Conservation (phyloP, 2,329 filamentous ascomycete genomes). For the Aspergillus novoparasiticus region DNA sequence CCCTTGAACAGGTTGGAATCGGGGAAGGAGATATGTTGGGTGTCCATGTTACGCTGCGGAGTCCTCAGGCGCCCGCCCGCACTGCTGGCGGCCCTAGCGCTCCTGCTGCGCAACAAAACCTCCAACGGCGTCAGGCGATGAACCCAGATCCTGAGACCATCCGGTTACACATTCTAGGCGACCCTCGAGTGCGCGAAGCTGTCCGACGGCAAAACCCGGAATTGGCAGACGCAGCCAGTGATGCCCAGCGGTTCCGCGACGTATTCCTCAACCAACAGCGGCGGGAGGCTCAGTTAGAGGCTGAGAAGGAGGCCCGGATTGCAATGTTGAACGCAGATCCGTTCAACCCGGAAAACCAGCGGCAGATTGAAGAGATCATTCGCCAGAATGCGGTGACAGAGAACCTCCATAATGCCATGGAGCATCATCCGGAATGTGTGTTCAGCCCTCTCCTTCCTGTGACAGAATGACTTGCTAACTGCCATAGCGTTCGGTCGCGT, state of each 20-base stretch:
- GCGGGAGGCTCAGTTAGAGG: slow-evolving; percentile 70
- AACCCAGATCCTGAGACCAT: slow-evolving; percentile 73
- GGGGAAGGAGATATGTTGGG: slow-evolving; percentile 90
- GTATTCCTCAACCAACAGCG: slow-evolving; percentile 69
- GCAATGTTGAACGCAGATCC: slow-evolving; percentile 87
- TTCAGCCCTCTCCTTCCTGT: slow-evolving; percentile 15
- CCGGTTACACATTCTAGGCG: slow-evolving; percentile 78
- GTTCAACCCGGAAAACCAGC: slow-evolving; percentile 89
- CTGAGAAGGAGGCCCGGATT: slow-evolving; percentile 80
- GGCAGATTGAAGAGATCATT: slow-evolving; percentile 95
- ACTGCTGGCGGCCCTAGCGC: slow-evolving; percentile 31
- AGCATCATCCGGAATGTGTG: slow-evolving; percentile 93
- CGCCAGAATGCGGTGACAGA: slow-evolving; percentile 91
- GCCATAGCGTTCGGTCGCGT: slow-evolving; percentile 83
- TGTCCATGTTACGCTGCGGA: slow-evolving; percentile 65
- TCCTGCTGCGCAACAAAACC: slow-evolving; percentile 32
- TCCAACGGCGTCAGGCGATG: slow-evolving; percentile 33
- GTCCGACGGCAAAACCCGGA: slow-evolving; percentile 73
- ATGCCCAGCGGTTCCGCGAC: slow-evolving; percentile 74
- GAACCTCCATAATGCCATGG: slow-evolving; percentile 94
- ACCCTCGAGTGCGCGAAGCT: slow-evolving; percentile 71
- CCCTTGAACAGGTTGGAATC: slow-evolving; percentile 78
- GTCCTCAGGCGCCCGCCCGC: slow-evolving; percentile 33
- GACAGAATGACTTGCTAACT: slow-evolving; percentile 1
- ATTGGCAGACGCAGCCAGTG: slow-evolving; percentile 73